Conservation (phyloP, 1,139 yeast species). For the Schwanniomyces etchellsii region DNA sequence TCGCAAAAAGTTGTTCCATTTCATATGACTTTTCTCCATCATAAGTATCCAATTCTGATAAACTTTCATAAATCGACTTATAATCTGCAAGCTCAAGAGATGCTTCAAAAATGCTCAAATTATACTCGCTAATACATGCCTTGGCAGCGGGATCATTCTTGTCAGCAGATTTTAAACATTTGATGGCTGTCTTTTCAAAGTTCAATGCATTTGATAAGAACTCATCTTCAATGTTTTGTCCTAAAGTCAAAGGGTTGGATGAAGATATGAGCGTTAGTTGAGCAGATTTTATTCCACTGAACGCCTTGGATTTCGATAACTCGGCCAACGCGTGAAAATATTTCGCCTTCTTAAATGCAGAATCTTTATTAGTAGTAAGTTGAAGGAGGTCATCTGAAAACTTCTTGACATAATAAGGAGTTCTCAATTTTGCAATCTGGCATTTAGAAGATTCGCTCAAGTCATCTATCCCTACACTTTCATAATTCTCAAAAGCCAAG, state of each 20-base stretch:
- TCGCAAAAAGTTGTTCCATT: slow-evolving; percentile 12
- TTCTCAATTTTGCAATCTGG: slow-evolving; percentile 13
- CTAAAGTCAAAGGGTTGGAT: not conserved
- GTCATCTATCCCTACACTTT: slow-evolving; percentile 9
- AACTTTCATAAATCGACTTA: slow-evolving; percentile 20
- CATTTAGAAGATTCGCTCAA: slow-evolving; percentile 5
- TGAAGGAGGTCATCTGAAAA: slow-evolving; percentile 16
- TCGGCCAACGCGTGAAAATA: slow-evolving; percentile 33
- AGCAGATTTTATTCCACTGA: slow-evolving; percentile 4
- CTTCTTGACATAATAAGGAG: slow-evolving; percentile 11
- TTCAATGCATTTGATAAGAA: slow-evolving; percentile 23
- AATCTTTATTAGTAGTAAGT: slow-evolving; percentile 11
- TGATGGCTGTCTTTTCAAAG: slow-evolving; percentile 30
- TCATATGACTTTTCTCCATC: slow-evolving; percentile 4
- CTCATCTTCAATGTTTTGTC: slow-evolving; percentile 9
- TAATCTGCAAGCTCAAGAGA: slow-evolving; percentile 22
- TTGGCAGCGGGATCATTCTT: slow-evolving; percentile 1
- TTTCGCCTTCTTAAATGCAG: slow-evolving; percentile 14
- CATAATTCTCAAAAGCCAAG: slow-evolving; percentile 15
- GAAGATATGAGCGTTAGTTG: slow-evolving; percentile 4
- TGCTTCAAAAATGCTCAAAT: slow-evolving; percentile 27
- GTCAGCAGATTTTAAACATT: slow-evolving; percentile 14
- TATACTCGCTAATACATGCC: slow-evolving; percentile 11
- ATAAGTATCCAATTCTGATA: slow-evolving; percentile 15
- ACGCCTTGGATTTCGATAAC: slow-evolving; percentile 19